phyloP scores from a whole-genome alignment of 192 early-diverging fungal species.

The Entomortierella chlamydospora region DNA sequence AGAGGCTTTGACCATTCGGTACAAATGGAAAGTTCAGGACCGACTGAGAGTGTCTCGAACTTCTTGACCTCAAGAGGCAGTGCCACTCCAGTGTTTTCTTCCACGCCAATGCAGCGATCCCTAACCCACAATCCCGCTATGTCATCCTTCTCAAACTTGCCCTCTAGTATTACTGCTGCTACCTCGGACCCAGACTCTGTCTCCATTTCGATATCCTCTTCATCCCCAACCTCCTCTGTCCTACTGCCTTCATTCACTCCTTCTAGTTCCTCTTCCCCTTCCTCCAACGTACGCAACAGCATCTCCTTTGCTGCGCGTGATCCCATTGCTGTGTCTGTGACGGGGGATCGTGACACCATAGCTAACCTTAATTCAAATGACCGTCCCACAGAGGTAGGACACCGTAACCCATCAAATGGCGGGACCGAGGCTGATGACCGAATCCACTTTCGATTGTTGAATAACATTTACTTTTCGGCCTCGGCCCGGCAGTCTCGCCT shows the following conservation, averaged over 20 bases:
- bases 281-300: not conserved
- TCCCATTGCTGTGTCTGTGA: not conserved
- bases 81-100: constrained; percentile 2
- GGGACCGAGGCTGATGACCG: constrained; percentile 34
- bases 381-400: not conserved
- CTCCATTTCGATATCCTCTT: constrained; percentile 12
- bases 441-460: constrained; percentile 40
- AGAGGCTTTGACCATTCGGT: not conserved
- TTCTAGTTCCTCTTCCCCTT: not conserved
- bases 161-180: constrained; percentile 22
- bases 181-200: constrained; percentile 17
- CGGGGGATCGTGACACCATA: not conserved
- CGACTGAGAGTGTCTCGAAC: constrained; percentile 1
- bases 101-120: constrained; percentile 46
- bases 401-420: not conserved
- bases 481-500: not conserved
- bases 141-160: not conserved
- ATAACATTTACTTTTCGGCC: constrained; percentile 21
- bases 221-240: constrained; percentile 6
- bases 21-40: constrained; percentile 14
- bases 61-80: not conserved
- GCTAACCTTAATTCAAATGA: constrained; percentile 2
- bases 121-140: constrained; percentile 30
- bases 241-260: not conserved
- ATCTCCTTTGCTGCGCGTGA: not conserved